These are phyloP conservation scores for Coffea humblotiana DNA, from an alignment of 305 asterid genomes.

Conservation along the genomic window DNA sequence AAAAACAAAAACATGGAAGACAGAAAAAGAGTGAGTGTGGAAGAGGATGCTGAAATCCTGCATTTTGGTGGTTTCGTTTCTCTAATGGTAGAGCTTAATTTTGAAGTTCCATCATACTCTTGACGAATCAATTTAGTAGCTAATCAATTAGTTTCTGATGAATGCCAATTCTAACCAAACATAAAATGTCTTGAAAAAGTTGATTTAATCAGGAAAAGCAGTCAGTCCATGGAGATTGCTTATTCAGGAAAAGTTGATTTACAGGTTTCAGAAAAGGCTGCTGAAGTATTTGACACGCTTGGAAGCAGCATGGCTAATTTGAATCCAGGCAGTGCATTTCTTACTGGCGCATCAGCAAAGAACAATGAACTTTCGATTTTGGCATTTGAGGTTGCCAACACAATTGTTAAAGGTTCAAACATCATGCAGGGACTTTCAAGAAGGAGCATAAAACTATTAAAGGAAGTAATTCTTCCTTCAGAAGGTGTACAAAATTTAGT, in stretches of 20 bases:
- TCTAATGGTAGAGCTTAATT: background rate
- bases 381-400: conserved; percentile 81
- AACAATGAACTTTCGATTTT: conserved; percentile 63
- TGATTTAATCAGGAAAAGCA: background rate
- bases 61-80: background rate
- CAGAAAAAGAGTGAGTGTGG: background rate
- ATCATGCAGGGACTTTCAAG: conserved; percentile 67
- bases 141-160: background rate
- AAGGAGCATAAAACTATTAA: conserved; percentile 51
- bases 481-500: conserved; percentile 63
- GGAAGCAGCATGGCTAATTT: conserved; percentile 62
- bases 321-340: conserved; percentile 57
- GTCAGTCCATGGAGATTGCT: background rate
- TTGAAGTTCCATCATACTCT: background rate
- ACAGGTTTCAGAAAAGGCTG: conserved; percentile 75
- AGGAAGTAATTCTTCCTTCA: conserved; percentile 60
- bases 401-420: conserved; percentile 69
- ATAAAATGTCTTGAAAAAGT: background rate
- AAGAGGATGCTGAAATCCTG: background rate
- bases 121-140: background rate
- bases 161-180: background rate
- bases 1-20: background rate
- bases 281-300: conserved; percentile 60
- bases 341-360: conserved; percentile 45
- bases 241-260: too few relatives aligned